Base-by-base conservation (phyloP, 2,329 filamentous ascomycete species). In the Trichoderma asperellum region DNA sequence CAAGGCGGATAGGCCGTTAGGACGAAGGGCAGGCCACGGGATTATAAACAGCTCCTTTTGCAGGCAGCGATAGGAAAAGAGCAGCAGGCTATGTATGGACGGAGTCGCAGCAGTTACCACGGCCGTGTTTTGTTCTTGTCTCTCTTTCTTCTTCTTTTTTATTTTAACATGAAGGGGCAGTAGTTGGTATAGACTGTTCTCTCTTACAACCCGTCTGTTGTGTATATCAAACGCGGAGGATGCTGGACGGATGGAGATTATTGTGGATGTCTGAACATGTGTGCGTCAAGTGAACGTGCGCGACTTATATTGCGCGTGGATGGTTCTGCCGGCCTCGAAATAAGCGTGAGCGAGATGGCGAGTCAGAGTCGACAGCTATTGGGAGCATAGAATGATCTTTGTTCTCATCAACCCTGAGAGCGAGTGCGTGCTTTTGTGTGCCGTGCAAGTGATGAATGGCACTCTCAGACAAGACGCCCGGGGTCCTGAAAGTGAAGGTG, bases 21-120 rank as follows among this genome's bases (percentile, higher is more conserved):
- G 47, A 63, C 21, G 60, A 62, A 64, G 61, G 61, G 61, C 61
- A 43, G 61, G 61, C 61, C 61, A 52, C 59, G 24, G 61, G 47
- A 14, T 40, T 53, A 63, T 63, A 55, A 63, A 62, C 49, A 52
- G 37, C 40, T 24, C 12, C 12, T 12, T 24, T 24, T 24, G 24
- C 24, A 47, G 47, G 47, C 47, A 24, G 47, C 12, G 21, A 21
- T 4, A 24, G 24, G 24, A 24, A 24, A 49, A 12, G 47, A 21
- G 47, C 21, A 1, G 47, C 2, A n/a, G 12, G 47, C 18, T n/a
- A 43, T 43, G 18, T n/a, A 43, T 43, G 18, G 5, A 32, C 7
- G 2, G 32, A 32, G 8, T 7, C 18, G 37, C 3, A n/a, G 40
- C 40, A 43, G 18, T 43, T 1, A 40, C 37, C 14, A 40, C 37